Base-by-base conservation (phyloP, 139 green algal species). In the Auxenochlorella pyrenoidosa region DNA sequence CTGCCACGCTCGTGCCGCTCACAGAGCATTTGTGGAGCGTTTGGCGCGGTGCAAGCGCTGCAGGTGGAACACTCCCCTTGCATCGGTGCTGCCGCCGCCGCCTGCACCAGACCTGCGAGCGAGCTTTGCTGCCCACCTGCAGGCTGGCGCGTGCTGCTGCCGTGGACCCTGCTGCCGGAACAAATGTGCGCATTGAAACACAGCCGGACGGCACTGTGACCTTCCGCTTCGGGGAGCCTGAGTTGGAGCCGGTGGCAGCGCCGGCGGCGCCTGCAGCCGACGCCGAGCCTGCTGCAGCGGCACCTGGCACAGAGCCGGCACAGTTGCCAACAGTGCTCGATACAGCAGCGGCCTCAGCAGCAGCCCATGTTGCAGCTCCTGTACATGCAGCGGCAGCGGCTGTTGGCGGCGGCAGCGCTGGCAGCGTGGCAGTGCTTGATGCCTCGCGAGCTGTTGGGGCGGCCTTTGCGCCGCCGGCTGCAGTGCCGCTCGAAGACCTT, bases 81-180 rank as follows among this genome's bases (percentile, higher is more conserved):
- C 12, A 38, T 75, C 47, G 68, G 68, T 28, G 68, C n/a, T 28
- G 68, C n/a, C 34, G 68, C 16, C 68, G 16, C 41, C 10, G 41
- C 12, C 75, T 34, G 19, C 75, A 34, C 63, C 44, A 44, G 44
- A 0, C 30, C 16, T 6, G 40, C 26, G 10, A 68, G 30, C 24
- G 28, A 19, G 40, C 10, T 47, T 65, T 18, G 26, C 77, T 26
- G 77, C 51, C 43, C 59, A 8, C 10, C 0, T 70, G 66, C 82
- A 86, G 82, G 82, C 82, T 86, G n/a, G n/a, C 34, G 63, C 80
- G 63, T 43, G 80, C 80, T 18, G 80, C 68, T 40, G 60, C 80
- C 2, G 80, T 41, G 15, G 80, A 85, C 40, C 59, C 32, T n/a
- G 60, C 60, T 0, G 40, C 60, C 3, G 30, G 60, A 28, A 21